These are phyloP conservation scores for Hypoxylon lienhwacheense DNA, from an alignment of 495 filamentous ascomycete genomes.

Conservation along the genomic window DNA sequence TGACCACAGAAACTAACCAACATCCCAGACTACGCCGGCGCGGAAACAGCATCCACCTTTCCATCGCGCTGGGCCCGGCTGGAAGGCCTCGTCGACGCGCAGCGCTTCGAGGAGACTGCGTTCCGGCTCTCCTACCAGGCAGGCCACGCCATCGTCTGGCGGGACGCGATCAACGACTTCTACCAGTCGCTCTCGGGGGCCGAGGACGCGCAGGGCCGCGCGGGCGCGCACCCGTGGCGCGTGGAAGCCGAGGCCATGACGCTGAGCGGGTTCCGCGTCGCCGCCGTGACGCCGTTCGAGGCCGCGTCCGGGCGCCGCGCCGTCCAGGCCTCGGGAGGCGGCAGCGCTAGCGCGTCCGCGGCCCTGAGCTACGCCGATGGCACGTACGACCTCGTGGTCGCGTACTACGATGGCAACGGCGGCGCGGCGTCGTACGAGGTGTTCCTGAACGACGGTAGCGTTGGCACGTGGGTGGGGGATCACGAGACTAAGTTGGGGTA, in stretches of 20 bases:
- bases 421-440: conserved; percentile 58
- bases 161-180: conserved; percentile 64
- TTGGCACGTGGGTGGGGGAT: conserved; percentile 63
- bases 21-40: conserved; percentile 58
- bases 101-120: conserved; percentile 61
- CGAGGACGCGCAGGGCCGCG: conserved; percentile 55
- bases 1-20: conserved; percentile 16
- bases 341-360: conserved; percentile 51
- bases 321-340: conserved; percentile 39
- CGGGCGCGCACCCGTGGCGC: conserved; percentile 61
- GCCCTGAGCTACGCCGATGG: conserved; percentile 53
- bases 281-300: conserved; percentile 57
- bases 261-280: conserved; percentile 55
- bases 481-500: conserved; percentile 59
- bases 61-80: conserved; percentile 56
- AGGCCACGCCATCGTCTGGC: conserved; percentile 70
- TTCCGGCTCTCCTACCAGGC: conserved; percentile 65
- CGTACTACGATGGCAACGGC: conserved; percentile 64
- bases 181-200: conserved; percentile 63
- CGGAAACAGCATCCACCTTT: conserved; percentile 62
- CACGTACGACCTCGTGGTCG: conserved; percentile 63
- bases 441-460: conserved; percentile 52
- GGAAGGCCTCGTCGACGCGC: conserved; percentile 58
- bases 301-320: conserved; percentile 51
- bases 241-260: conserved; percentile 68